phyloP scores from a whole-genome alignment of 2,329 filamentous ascomycete genomes.

The Nannizzia gypsea region DNA sequence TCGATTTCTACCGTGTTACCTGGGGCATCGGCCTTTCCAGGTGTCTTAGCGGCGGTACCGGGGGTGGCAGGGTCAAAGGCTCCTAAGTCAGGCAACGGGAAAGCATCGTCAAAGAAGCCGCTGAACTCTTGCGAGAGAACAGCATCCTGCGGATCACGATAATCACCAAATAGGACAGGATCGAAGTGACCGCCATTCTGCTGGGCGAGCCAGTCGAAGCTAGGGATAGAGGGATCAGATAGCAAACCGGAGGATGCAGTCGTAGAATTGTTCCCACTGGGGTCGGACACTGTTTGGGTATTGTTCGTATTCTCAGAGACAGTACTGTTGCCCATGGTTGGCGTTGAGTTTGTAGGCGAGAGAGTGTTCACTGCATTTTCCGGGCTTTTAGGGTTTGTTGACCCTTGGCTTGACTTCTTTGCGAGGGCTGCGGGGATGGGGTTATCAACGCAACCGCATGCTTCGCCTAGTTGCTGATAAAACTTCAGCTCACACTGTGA shows the following conservation, averaged over 20 bases:
- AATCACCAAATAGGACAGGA: conserved; percentile 80
- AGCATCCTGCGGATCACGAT: conserved; percentile 79
- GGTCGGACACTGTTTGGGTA: neutral
- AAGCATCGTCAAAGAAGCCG: conserved; percentile 62
- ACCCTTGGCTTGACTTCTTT: conserved; percentile 6
- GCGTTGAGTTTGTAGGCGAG: neutral
- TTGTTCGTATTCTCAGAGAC: neutral
- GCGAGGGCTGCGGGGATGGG: conserved; percentile 30
- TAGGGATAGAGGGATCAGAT: conserved; percentile 14
- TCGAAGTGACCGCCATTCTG: conserved; percentile 83
- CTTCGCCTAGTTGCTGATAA: conserved; percentile 34
- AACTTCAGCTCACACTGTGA: conserved; percentile 32
- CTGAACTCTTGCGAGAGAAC: conserved; percentile 63
- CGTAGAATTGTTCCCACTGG: conserved; percentile 10
- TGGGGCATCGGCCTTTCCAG: conserved; percentile 57
- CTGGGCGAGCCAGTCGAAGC: conserved; percentile 57
- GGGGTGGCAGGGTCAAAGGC: conserved; percentile 32
- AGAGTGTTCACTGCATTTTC: neutral
- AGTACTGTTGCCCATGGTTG: neutral
- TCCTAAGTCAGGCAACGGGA: conserved; percentile 67
- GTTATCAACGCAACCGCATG: conserved; percentile 36
- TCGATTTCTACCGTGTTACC: conserved; percentile 58
- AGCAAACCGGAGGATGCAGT: neutral
- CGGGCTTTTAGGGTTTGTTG: neutral
- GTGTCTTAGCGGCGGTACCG: conserved; percentile 15